A percentile compares a stretch with the other conserved stretches of the same genome.
phyloP scores from a whole-genome alignment of 306 rosid genomes.

The Inga oerstediana region DNA sequence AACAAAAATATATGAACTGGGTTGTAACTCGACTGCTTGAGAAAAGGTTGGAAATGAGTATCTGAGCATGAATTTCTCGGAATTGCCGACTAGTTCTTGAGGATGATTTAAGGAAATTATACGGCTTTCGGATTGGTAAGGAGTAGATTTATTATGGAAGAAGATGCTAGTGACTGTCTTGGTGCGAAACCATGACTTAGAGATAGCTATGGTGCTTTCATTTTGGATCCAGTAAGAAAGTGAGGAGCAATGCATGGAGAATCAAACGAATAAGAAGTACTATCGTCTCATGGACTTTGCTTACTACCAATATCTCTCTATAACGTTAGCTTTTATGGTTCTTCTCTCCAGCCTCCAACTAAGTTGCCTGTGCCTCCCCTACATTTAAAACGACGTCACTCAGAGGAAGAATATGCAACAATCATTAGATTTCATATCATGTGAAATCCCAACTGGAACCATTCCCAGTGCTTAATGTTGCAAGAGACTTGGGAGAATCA shows the following conservation, averaged over 20 bases:
- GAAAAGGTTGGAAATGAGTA: constrained; percentile 1
- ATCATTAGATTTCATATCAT: no score
- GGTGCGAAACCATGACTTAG: not conserved
- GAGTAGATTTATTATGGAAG: not conserved
- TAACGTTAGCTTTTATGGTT: not conserved
- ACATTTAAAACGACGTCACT: no score
- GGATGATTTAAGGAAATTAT: constrained; percentile 1
- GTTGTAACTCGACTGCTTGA: not conserved
- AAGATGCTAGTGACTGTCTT: not conserved
- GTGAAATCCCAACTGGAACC: no score
- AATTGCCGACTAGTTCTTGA: not conserved
- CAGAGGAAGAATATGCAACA: no score
- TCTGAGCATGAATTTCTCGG: constrained; percentile 1
- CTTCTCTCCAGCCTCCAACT: not conserved
- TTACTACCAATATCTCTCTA: not conserved
- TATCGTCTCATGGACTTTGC: not conserved
- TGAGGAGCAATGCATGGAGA: not conserved
- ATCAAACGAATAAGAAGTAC: not conserved
- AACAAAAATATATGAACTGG: constrained; percentile 13
- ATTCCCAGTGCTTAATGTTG: no score
- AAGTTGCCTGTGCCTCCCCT: no score
- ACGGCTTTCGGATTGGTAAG: not conserved
- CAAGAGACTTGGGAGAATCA: no score
- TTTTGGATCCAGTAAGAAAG: not conserved
- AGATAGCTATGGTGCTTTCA: not conserved